Percentiles rank a stretch among this genome's conserved stretches.
Evolutionary conservation across 1,139 yeast genomes (phyloP).

Genomic region (Torulaspora pretoriensis): DNA sequence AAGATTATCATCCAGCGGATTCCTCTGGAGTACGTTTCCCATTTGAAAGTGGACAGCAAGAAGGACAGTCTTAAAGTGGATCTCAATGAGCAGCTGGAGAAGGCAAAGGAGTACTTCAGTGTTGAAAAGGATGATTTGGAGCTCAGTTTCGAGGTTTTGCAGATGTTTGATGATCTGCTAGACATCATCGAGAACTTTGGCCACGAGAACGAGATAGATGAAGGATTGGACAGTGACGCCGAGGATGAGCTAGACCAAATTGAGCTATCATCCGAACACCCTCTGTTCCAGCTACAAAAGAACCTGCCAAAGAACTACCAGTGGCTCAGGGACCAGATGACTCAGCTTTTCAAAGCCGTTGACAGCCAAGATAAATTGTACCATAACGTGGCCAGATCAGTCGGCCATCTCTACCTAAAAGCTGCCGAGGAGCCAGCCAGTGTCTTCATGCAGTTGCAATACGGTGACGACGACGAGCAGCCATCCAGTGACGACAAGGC

Average conservation of each 20-base stretch:
- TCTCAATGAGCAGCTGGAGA: slow-evolving; percentile 33
- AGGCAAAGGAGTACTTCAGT: slow-evolving; percentile 25
- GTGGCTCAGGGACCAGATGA: slow-evolving; percentile 56
- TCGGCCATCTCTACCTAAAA: slow-evolving; percentile 60
- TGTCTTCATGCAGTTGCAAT: slow-evolving; percentile 53
- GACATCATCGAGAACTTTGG: slow-evolving; percentile 67
- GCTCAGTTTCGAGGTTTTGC: slow-evolving; percentile 47
- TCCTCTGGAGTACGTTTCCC: slow-evolving; percentile 53
- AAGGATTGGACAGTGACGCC: slow-evolving; percentile 48
- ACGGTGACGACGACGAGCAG: slow-evolving; percentile 47
- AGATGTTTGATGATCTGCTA: slow-evolving; percentile 57
- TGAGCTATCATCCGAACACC: slow-evolving; percentile 48
- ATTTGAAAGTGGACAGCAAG: slow-evolving; percentile 42
- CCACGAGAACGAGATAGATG: slow-evolving; percentile 44
- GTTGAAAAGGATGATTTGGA: slow-evolving; percentile 16
- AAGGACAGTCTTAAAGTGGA: slow-evolving; percentile 36
- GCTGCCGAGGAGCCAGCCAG: slow-evolving; percentile 59
- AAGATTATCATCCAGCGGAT: slow-evolving; percentile 54
- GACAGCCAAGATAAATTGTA: slow-evolving; percentile 29
- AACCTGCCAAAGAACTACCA: slow-evolving; percentile 38
- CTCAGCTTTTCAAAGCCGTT: slow-evolving; percentile 38
- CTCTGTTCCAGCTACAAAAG: slow-evolving; percentile 43
- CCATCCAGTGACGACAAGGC: slow-evolving; percentile 27
- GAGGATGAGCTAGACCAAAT: slow-evolving; percentile 41
- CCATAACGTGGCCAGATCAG: slow-evolving; percentile 43